Percentiles rank a stretch among this genome's conserved stretches.
Evolutionary conservation across 2,329 filamentous ascomycete species (phyloP).

Genomic region (Lithohypha guttulata): DNA sequence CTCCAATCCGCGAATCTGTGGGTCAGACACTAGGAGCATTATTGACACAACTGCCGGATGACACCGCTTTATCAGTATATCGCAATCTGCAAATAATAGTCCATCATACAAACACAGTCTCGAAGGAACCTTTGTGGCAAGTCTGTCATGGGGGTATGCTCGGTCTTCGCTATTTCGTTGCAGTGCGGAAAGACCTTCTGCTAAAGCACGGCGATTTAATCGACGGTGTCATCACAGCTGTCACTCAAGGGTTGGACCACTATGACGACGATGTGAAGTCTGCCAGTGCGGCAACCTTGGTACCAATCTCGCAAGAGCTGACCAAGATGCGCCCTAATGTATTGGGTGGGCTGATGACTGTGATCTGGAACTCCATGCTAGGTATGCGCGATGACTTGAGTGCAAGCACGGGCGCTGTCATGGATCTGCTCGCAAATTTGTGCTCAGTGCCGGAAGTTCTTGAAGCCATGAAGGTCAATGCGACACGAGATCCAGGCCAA

Average conservation of each 20-base stretch:
- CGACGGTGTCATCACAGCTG: constrained; percentile 81
- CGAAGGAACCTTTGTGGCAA: constrained; percentile 73
- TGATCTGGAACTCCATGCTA: constrained; percentile 94
- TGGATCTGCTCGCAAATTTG: constrained; percentile 92
- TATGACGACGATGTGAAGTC: constrained; percentile 91
- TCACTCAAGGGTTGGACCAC: constrained; percentile 90
- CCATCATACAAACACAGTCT: constrained; percentile 71
- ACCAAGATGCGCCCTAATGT: constrained; percentile 70
- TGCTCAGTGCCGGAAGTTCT: constrained; percentile 90
- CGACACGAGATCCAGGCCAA: constrained; percentile 67
- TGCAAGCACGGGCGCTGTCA: constrained; percentile 93
- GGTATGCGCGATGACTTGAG: constrained; percentile 95
- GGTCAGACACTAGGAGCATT: constrained; percentile 88
- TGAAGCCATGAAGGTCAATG: constrained; percentile 85
- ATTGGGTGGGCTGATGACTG: constrained; percentile 73
- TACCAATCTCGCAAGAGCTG: constrained; percentile 92
- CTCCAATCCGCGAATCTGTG: constrained; percentile 88
- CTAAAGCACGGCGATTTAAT: constrained; percentile 75
- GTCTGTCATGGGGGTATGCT: constrained; percentile 98
- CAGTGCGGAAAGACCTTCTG: constrained; percentile 83
- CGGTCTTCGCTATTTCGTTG: constrained; percentile 85
- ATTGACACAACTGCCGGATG: constrained; percentile 67
- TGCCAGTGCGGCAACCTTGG: constrained; percentile 92
- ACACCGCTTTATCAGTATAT: constrained; percentile 77
- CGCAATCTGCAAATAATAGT: constrained; percentile 77